Base-by-base conservation (phyloP, 2,329 filamentous ascomycete genomes). In the Chrysoporthe puriensis region DNA sequence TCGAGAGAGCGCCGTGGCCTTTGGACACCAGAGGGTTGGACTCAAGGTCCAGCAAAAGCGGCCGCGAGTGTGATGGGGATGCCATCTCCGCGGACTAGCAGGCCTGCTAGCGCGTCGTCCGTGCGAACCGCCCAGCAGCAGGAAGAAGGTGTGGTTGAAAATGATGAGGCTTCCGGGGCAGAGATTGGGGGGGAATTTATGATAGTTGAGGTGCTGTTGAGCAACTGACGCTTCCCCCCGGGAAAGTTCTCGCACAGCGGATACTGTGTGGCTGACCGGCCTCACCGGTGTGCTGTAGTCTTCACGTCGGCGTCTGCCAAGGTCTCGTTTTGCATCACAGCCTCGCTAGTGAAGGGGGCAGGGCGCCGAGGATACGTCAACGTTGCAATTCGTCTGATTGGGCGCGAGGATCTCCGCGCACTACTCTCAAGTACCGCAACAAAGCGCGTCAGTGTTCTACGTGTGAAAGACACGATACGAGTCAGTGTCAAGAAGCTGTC, bases 11-110 rank as follows among this genome's bases (percentile, higher is more conserved):
- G 62, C 77, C 74, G 52, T 75, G 74, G 69, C 76, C 73, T 69
- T 73, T 73, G 56, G 77, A 72, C 42, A 84, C 80, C 57, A 93
- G 78, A 6, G 90, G 88, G 46, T 84, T 83, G 48, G 93, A 80
- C 73, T 80, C 78, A 42, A 77, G 75, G 52, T 79, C 75, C 52
- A 76, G 71, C 56, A 77, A 67, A 52, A 79, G 73, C 48, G 71
- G 72, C 48, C 73, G 70, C 46, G 63, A 70, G 54, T 65, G 69
- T 60, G 60, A 67, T 43, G 72, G 72, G 32, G 75, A 75, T 14
- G 70, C 70, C 76, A 77, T 76, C 44, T 34, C 88, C 90, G 65
- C 85, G 82, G 79, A 87, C 90, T 34, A 90, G 26, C 21, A 13
- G 50, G 50, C 50, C 26, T 32, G 50, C 90, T 62, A 90, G 83